These are phyloP conservation scores for Mrakia gelida DNA, from an alignment of 768 basidiomycete genomes.

Conservation along the genomic window DNA sequence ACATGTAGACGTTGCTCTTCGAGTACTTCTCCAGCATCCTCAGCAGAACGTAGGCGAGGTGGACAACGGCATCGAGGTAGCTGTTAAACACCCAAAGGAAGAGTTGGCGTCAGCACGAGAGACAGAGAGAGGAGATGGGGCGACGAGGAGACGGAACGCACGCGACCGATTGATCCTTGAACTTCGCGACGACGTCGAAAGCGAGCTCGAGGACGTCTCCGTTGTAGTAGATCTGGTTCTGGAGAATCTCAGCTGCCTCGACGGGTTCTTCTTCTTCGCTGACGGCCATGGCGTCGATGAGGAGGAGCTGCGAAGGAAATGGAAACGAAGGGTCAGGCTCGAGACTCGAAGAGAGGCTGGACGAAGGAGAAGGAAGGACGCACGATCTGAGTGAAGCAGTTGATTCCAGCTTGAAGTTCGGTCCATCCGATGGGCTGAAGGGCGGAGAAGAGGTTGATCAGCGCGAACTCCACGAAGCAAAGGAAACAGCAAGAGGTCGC, in stretches of 20 bases:
- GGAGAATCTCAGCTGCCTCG: slow-evolving; percentile 74
- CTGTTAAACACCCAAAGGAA: neutral
- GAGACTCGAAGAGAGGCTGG: no score
- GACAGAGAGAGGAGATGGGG: neutral
- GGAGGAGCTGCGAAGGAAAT: slow-evolving; percentile 53
- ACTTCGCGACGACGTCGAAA: slow-evolving; percentile 67
- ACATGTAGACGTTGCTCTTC: slow-evolving; percentile 65
- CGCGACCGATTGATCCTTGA: slow-evolving; percentile 63
- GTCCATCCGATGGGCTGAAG: slow-evolving; percentile 85
- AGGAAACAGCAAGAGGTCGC: neutral
- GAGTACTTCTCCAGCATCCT: slow-evolving; percentile 85
- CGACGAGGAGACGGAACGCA: slow-evolving; percentile 36
- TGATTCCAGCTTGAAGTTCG: slow-evolving; percentile 87
- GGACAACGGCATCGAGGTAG: slow-evolving; percentile 81
- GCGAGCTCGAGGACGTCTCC: slow-evolving; percentile 89
- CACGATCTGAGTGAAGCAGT: slow-evolving; percentile 83
- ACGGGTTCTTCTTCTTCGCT: slow-evolving; percentile 54
- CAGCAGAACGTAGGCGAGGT: slow-evolving; percentile 78
- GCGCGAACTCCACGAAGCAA: slow-evolving; percentile 14
- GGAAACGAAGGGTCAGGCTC: neutral
- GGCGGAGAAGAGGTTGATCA: neutral
- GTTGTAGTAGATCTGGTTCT: slow-evolving; percentile 90
- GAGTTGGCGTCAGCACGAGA: neutral
- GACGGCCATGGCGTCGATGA: slow-evolving; percentile 77
- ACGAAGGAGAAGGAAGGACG: slow-evolving; percentile 20